Base-by-base conservation (phyloP, 306 rosid species). In the Vachellia collinsii region DNA sequence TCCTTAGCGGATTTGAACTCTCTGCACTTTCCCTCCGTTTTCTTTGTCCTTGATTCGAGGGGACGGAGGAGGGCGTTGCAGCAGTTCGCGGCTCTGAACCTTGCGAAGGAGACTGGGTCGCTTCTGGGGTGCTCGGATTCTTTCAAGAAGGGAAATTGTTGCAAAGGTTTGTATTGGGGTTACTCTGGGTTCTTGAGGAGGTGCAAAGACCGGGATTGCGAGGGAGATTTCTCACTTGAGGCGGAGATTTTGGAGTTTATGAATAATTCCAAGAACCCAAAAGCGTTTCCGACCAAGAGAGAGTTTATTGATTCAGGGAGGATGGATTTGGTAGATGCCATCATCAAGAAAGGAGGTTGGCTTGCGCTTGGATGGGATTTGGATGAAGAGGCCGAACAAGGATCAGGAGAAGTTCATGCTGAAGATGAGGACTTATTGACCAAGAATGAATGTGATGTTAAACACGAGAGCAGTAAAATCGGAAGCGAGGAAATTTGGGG, bases 331-430 rank as follows among this genome's bases (percentile, higher is more conserved):
- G 98, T 61, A 41, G 89, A 89, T 1, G 98, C 90, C 38, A 90
- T 96, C 54, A 84, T 29, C 2, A 79, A 73, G 20, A 83, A 76
- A 88, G 99, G 98, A 53, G 98, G 98, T 3, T 96, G 98, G 98
- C 92, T 96, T 73, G 84, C 91, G n/a, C 75, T 86, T 41, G 98
- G 98, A 51, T 96, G 98, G 99, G 87, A 90, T 89, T 81, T 80
- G 84, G 81, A 84, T 78, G 83, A 79, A 10, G 85, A 20, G 38
- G 34, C 51, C n/a, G 38, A 10, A 43, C 20, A 69, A 11, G 38
- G 11, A 43, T 44, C 7, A 7, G 56, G 41, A 23, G 58, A 70
- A 44, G 20, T 23, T 19, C 39, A 22, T 70, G 74, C 44, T 20
- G 22, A 44, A 42, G 56, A 70, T 23, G 11, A 23, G 22, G 22